A percentile compares a stretch with the other conserved stretches of the same genome.
phyloP scores from a whole-genome alignment of 2,329 filamentous ascomycete species.

The Daldinia sp. region DNA sequence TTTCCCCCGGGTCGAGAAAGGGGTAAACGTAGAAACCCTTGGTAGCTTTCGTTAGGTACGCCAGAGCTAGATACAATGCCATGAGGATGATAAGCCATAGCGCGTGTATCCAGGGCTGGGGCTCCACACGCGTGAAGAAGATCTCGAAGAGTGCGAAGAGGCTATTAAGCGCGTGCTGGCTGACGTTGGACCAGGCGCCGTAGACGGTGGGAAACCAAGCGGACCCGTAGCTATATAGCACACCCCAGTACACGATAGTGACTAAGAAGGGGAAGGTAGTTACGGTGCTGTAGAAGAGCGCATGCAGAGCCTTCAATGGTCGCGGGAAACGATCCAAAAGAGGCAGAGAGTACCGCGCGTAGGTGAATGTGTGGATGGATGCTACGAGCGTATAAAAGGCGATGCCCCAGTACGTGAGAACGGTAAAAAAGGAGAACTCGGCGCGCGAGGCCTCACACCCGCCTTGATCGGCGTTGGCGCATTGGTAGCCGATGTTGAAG shows the following conservation, averaged over 20 bases:
- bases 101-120: slow-evolving; percentile 68
- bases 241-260: slow-evolving; percentile 74
- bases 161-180: slow-evolving; percentile 78
- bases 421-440: slow-evolving; percentile 84
- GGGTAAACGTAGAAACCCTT: slow-evolving; percentile 79
- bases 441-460: slow-evolving; percentile 57
- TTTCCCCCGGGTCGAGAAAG: slow-evolving; percentile 72
- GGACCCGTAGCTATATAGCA: slow-evolving; percentile 73
- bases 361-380: slow-evolving; percentile 73
- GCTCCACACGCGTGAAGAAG: slow-evolving; percentile 74
- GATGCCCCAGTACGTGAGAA: slow-evolving; percentile 82
- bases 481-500: slow-evolving; percentile 72
- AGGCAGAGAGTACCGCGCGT: slow-evolving; percentile 61
- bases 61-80: slow-evolving; percentile 74
- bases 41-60: slow-evolving; percentile 75
- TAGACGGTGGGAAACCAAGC: slow-evolving; percentile 63
- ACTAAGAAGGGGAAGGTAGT: slow-evolving; percentile 73
- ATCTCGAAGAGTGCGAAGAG: slow-evolving; percentile 77
- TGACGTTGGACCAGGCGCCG: slow-evolving; percentile 70
- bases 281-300: slow-evolving; percentile 69
- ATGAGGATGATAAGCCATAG: slow-evolving; percentile 74
- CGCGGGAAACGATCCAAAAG: slow-evolving; percentile 69
- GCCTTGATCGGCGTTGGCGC: slow-evolving; percentile 56
- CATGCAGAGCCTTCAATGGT: slow-evolving; percentile 70
- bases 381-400: slow-evolving; percentile 79